Evolutionary conservation across 2,329 filamentous ascomycete genomes (phyloP).

Genomic region (Pezicula radicicola): DNA sequence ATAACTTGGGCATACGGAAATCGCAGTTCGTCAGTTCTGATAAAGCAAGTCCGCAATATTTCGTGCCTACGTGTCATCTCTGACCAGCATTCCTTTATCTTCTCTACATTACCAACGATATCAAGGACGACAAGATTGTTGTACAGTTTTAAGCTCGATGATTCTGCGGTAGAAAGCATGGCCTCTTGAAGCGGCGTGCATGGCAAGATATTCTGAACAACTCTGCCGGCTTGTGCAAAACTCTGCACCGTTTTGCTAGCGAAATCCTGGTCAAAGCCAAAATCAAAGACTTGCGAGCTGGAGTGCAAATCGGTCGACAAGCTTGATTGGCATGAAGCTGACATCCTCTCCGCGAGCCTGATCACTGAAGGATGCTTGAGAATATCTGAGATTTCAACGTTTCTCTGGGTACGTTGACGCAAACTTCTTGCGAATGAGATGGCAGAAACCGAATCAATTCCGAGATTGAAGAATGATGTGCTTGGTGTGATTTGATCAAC

Average conservation of each 20-base stretch:
- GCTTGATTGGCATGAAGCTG: background rate
- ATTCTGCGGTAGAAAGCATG: constrained; percentile 65
- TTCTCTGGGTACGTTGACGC: constrained; percentile 37
- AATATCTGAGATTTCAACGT: constrained; percentile 65
- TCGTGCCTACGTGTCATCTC: constrained; percentile 63
- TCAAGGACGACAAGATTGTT: constrained; percentile 69
- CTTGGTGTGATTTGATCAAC: constrained; percentile 51
- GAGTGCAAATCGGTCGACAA: background rate
- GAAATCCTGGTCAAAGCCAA: constrained; percentile 20
- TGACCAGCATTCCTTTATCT: constrained; percentile 59
- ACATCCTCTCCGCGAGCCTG: constrained; percentile 46
- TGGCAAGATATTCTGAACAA: constrained; percentile 60
- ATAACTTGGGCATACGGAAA: constrained; percentile 73
- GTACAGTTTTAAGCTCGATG: constrained; percentile 53
- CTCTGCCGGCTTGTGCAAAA: constrained; percentile 19
- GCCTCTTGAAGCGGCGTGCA: constrained; percentile 87
- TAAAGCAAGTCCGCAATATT: constrained; percentile 76
- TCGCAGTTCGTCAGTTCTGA: constrained; percentile 55
- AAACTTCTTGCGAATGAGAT: constrained; percentile 66
- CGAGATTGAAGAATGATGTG: constrained; percentile 74
- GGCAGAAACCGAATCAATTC: constrained; percentile 79
- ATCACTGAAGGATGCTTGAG: constrained; percentile 67
- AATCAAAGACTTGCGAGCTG: constrained; percentile 6
- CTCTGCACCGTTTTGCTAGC: constrained; percentile 8
- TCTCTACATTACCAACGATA: constrained; percentile 45